phyloP scores from a whole-genome alignment of 352 stramenopile species.

The Globisporangium orthogonon region DNA sequence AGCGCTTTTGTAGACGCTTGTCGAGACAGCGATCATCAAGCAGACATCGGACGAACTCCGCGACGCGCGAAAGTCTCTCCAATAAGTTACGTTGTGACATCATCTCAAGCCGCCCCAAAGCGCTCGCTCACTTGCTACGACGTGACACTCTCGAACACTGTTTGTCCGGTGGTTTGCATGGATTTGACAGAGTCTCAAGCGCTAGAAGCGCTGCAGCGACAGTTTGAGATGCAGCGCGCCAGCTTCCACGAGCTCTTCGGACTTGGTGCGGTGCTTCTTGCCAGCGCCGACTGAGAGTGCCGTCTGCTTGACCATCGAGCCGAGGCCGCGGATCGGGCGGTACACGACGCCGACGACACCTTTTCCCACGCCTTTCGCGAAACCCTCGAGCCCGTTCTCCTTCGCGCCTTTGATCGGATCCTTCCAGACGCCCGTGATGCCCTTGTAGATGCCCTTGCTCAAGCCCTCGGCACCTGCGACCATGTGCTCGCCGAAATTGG shows the following conservation, averaged over 20 bases:
- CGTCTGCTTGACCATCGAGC: slow-evolving; percentile 74
- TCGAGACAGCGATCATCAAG: too few species aligned
- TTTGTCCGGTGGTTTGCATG: too few species aligned
- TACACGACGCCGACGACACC: slow-evolving; percentile 70
- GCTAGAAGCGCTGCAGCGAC: slow-evolving; percentile 57
- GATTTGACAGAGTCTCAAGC: not conserved
- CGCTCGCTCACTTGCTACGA: too few species aligned
- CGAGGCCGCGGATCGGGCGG: slow-evolving; percentile 62
- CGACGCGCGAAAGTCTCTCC: not conserved
- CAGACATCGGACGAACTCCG: too few species aligned
- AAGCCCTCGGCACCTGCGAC: slow-evolving; percentile 63
- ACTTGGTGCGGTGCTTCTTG: slow-evolving; percentile 35
- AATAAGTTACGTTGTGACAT: not conserved
- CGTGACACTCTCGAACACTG: too few species aligned
- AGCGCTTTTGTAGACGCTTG: too few species aligned
- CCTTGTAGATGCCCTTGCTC: slow-evolving; percentile 59
- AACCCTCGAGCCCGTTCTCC: slow-evolving; percentile 60
- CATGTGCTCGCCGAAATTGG: slow-evolving; percentile 80
- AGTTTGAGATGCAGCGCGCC: slow-evolving; percentile 56
- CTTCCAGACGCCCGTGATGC: slow-evolving; percentile 73
- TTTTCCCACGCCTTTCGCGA: slow-evolving; percentile 64
- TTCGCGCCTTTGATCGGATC: slow-evolving; percentile 74
- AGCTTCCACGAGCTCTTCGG: slow-evolving; percentile 50
- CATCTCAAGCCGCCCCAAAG: not conserved
- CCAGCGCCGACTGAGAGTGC: slow-evolving; percentile 53